Evolutionary conservation across 78 protist species (phyloP), one percentile per base, ranked within the genome.

Genomic region (Trichosphaerium sp.): DNA sequence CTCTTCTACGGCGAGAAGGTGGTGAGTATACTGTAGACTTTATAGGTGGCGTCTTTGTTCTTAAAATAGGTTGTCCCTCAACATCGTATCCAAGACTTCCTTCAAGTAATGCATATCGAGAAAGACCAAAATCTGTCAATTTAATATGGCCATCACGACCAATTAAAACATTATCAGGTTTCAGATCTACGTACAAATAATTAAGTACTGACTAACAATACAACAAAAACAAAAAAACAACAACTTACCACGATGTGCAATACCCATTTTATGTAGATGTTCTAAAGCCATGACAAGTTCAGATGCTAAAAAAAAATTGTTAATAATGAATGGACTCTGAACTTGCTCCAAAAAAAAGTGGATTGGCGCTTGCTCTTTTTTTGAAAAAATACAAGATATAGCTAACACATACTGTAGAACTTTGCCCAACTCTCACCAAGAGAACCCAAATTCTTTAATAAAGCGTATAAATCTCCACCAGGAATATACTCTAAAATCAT

Each of bases 61-160:
- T n/a, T n/a, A n/a, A n/a, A n/a, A n/a, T n/a, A n/a, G n/a, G n/a
- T n/a, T n/a, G n/a, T n/a, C n/a, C n/a, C n/a, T n/a, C n/a, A n/a
- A n/a, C n/a, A n/a, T n/a, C n/a, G n/a, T n/a, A n/a, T n/a, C n/a
- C n/a, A n/a, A n/a, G n/a, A n/a, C n/a, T n/a, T n/a, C n/a, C n/a
- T n/a, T n/a, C n/a, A n/a, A n/a, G n/a, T n/a, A n/a, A n/a, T n/a
- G n/a, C n/a, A n/a, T n/a, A n/a, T n/a, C 37, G 64, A 0, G 92
- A 81, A 32, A 92, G 71, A 18, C 98, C 98, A 61, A 94, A 94
- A 75, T 94, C 98, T 2, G 92, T 90, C 34, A 94, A 80, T 61
- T 88, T 88, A 51, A 93, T 49, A 64, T 92, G 97, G 2, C 97
- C 97, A 1, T 69, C 37, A 1, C 39, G 32, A 49, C 60, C 72